These are phyloP conservation scores for Cladobotryum mycophilum DNA, from an alignment of 2,329 filamentous ascomycete genomes.

Conservation along the genomic window DNA sequence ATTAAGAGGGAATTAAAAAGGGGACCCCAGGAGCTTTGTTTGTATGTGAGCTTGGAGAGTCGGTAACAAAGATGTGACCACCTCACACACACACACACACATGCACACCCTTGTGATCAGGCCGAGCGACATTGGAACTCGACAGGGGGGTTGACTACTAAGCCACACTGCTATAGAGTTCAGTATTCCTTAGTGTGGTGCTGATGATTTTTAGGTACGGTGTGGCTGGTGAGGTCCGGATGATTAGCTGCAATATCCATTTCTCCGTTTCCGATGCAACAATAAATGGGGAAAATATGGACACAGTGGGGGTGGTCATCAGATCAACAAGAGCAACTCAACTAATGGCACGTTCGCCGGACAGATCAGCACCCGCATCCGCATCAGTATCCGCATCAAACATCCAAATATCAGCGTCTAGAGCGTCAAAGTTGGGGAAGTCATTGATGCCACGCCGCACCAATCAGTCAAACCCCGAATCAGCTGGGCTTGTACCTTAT, in stretches of 20 bases:
- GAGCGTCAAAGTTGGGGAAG: background rate
- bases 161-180: conserved; percentile 8
- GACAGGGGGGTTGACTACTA: conserved; percentile 1
- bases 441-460: background rate
- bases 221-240: conserved; percentile 1
- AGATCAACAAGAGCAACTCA: no score
- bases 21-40: background rate
- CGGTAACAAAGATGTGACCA: conserved; percentile 8
- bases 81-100: background rate
- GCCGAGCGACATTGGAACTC: conserved; percentile 8
- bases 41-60: background rate
- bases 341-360: no score
- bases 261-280: conserved; percentile 6
- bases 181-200: background rate
- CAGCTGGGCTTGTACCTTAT: no score
- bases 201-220: no score
- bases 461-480: no score
- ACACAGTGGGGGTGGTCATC: no score
- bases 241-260: conserved; percentile 2
- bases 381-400: no score
- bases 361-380: no score
- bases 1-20: no score
- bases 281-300: background rate
- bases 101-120: conserved; percentile 11
- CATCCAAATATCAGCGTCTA: background rate